Evolutionary conservation across 2,329 filamentous ascomycete species (phyloP), one percentile per base, ranked within the genome.

Genomic region (Aspergillus clavatus): DNA sequence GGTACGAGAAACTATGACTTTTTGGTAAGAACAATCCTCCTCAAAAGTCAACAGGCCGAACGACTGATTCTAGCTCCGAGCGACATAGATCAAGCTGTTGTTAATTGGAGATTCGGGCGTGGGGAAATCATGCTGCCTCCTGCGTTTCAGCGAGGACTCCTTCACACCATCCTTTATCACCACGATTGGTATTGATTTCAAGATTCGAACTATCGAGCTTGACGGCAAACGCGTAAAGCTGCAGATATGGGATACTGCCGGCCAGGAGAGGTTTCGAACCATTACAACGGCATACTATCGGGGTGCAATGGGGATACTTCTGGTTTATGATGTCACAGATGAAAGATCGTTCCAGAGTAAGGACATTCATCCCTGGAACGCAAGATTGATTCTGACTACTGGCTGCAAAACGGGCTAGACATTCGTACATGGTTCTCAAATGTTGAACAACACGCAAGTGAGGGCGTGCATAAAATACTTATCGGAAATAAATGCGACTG

Each of bases 401-500:
- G 37, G 23, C 48, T 31, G 19, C 45, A 43, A 43, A 29, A 56
- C 29, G 45, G 40, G 31, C 22, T 65, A 97, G 93, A 98, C 74
- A 98, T 98, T 71, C 86, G 90, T 65, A 97, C 93, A 57, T 98
- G 93, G 93, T 98, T 98, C 75, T 90, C 90, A 66, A 97, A 98
- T 73, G 90, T 96, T 59, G 90, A 96, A 70, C 90, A 95, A 72
- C 90, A 98, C 74, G 93, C 93, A 47, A 95, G 89, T 61, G 93
- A 97, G 74, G 93, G 93, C 62, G 93, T 98, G 66, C 96, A 97
- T 82, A 98, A 97, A 79, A 97, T 98, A 66, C 81, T 98, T 56
- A 96, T 98, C 58, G 93, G 93, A 68, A 98, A 98, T 81, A 98
- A 98, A 76, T 98, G 93, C 75, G 93, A 98, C 73, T 97, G 93